Conservation (phyloP, 176 grass and related monocot genomes). For the Rhynchospora breviuscula region DNA sequence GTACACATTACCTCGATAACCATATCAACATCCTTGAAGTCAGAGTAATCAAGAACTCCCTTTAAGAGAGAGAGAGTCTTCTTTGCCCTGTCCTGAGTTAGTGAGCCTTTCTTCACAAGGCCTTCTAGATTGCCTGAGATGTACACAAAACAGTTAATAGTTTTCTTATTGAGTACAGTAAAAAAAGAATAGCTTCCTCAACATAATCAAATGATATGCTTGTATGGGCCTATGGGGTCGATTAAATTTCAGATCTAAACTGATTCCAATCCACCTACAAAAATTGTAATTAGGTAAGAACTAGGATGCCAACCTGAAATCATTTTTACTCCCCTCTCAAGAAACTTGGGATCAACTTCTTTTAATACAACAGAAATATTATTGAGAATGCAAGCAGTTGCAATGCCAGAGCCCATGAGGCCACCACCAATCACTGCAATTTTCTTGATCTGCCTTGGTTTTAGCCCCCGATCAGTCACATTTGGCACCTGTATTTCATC, state of each 20-base stretch:
- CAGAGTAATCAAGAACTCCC: conserved; percentile 75
- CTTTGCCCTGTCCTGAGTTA: conserved; percentile 86
- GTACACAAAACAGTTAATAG: not conserved
- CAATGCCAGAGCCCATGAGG: conserved; percentile 99
- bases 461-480: conserved; percentile 85
- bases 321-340: conserved; percentile 80
- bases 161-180: not conserved
- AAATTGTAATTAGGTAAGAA: not conserved
- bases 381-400: conserved; percentile 82
- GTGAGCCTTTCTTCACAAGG: conserved; percentile 77
- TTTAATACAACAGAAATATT: conserved; percentile 84
- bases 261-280: not conserved
- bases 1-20: conserved; percentile 73
- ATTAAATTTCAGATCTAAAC: not conserved
- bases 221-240: not conserved
- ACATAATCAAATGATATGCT: conserved; percentile 5
- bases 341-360: conserved; percentile 80
- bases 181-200: not conserved
- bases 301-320: conserved; percentile 58
- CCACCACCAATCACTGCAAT: conserved; percentile 97
- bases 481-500: conserved; percentile 55
- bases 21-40: conserved; percentile 97
- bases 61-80: conserved; percentile 84
- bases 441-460: conserved; percentile 80
- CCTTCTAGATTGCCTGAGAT: conserved; percentile 81